Percentiles rank a stretch among this genome's conserved stretches.
phyloP scores from a whole-genome alignment of 1,284 basidiomycete genomes.

The Austroboletus novae-zelandiae region DNA sequence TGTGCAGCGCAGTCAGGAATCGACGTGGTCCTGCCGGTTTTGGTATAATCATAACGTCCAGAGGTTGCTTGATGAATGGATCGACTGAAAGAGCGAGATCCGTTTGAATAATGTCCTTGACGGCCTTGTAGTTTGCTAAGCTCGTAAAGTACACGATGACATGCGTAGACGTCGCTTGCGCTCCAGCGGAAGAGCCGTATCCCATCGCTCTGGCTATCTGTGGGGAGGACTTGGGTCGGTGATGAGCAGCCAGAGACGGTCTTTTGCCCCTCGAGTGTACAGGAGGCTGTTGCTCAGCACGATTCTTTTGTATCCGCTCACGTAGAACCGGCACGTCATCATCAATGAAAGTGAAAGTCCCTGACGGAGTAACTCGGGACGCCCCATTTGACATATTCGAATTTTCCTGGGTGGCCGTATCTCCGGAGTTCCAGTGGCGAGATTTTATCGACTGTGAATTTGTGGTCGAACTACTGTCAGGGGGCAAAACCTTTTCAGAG shows the following conservation, averaged over 20 bases:
- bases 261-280: constrained; percentile 56
- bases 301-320: constrained; percentile 63
- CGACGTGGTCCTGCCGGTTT: constrained; percentile 93
- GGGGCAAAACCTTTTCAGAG: constrained; percentile 15
- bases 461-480: constrained; percentile 9
- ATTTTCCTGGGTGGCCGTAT: constrained; percentile 20
- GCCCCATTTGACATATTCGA: constrained; percentile 18
- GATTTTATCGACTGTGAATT: constrained; percentile 14
- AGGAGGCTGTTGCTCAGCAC: constrained; percentile 50
- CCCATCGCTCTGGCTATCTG: constrained; percentile 64
- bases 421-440: constrained; percentile 24
- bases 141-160: constrained; percentile 90
- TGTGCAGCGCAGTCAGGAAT: constrained; percentile 86
- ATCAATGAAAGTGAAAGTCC: constrained; percentile 82
- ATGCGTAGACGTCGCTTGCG: constrained; percentile 36
- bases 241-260: constrained; percentile 66
- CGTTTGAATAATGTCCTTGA: constrained; percentile 82
- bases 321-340: constrained; percentile 80
- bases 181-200: constrained; percentile 27
- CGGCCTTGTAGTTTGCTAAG: constrained; percentile 81
- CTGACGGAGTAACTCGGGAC: constrained; percentile 23
- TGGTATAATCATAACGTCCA: constrained; percentile 92
- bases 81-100: constrained; percentile 48
- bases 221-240: constrained; percentile 75
- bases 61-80: constrained; percentile 40